phyloP scores from a whole-genome alignment of 2,329 filamentous ascomycete species.

The Penicillium hordei region DNA sequence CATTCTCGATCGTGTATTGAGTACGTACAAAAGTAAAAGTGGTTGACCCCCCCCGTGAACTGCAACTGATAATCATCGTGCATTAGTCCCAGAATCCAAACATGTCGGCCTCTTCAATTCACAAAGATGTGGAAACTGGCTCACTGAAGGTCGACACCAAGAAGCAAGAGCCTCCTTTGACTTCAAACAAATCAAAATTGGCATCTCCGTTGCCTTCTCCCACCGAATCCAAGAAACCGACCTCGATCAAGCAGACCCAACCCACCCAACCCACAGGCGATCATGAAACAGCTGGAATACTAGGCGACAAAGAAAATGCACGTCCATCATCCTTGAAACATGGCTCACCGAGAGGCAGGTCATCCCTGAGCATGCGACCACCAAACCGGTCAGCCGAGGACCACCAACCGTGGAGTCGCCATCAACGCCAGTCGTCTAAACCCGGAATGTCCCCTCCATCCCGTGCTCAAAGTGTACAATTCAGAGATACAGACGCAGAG shows the following conservation, averaged over 20 bases:
- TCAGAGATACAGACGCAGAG: constrained; percentile 58
- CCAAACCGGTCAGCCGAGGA: constrained; percentile 29
- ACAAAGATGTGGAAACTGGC: constrained; percentile 19
- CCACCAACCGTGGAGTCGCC: constrained; percentile 21
- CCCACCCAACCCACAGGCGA: constrained; percentile 19
- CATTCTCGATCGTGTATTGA: constrained; percentile 15
- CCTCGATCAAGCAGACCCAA: constrained; percentile 18
- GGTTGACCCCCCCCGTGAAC: constrained; percentile 7
- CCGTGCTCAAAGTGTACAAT: constrained; percentile 71
- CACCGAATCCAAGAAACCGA: constrained; percentile 23
- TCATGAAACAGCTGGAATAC: constrained; percentile 8
- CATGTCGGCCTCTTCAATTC: constrained; percentile 19
- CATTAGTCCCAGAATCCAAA: constrained; percentile 27
- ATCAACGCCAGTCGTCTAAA: constrained; percentile 27
- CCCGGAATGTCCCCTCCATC: constrained; percentile 39
- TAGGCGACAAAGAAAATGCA: constrained; percentile 15
- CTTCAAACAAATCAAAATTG: constrained; percentile 24
- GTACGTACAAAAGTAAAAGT: constrained; percentile 6
- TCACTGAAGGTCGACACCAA: constrained; percentile 20
- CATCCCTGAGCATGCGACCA: constrained; percentile 26
- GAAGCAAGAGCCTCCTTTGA: constrained; percentile 21
- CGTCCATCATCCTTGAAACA: constrained; percentile 18
- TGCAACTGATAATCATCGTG: constrained; percentile 19
- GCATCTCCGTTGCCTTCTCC: constrained; percentile 33
- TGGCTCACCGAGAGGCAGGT: constrained; percentile 18